These are phyloP conservation scores for Penicillium soppii DNA, from an alignment of 495 filamentous ascomycete species.

Conservation along the genomic window DNA sequence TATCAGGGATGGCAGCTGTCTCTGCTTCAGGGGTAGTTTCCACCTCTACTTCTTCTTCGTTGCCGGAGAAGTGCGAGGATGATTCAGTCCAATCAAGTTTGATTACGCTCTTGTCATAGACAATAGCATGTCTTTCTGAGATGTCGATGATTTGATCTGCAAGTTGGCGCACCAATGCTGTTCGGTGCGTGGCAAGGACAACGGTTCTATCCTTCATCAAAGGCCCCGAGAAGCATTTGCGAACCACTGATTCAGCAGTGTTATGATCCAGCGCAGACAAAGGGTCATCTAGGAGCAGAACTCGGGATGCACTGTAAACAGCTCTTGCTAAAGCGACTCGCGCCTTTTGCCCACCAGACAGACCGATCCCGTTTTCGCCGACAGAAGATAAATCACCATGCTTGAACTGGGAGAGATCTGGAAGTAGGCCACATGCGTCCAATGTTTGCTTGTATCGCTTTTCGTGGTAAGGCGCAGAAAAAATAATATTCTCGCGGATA, in stretches of 20 bases:
- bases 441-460: conserved; percentile 58
- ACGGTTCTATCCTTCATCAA: conserved; percentile 61
- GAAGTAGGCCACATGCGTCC: conserved; percentile 60
- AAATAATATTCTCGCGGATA: conserved; percentile 81
- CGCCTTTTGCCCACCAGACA: conserved; percentile 72
- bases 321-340: conserved; percentile 68
- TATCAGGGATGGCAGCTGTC: conserved; percentile 58
- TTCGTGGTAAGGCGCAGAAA: conserved; percentile 69
- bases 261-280: conserved; percentile 70
- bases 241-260: conserved; percentile 71
- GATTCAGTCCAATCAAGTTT: conserved; percentile 19
- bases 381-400: conserved; percentile 70
- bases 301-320: conserved; percentile 63
- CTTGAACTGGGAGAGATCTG: conserved; percentile 62
- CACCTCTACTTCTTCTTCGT: conserved; percentile 33
- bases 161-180: conserved; percentile 61
- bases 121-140: conserved; percentile 48
- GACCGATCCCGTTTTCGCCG: conserved; percentile 66
- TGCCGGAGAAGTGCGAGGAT: conserved; percentile 16
- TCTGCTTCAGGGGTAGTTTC: conserved; percentile 43
- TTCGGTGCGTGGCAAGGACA: conserved; percentile 78
- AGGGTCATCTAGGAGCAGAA: conserved; percentile 69
- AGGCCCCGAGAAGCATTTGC: conserved; percentile 63
- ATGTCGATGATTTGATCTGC: conserved; percentile 71
- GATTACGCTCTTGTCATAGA: conserved; percentile 43